phyloP scores from a whole-genome alignment of 179 eudicot species.

The Spergularia azorica region DNA sequence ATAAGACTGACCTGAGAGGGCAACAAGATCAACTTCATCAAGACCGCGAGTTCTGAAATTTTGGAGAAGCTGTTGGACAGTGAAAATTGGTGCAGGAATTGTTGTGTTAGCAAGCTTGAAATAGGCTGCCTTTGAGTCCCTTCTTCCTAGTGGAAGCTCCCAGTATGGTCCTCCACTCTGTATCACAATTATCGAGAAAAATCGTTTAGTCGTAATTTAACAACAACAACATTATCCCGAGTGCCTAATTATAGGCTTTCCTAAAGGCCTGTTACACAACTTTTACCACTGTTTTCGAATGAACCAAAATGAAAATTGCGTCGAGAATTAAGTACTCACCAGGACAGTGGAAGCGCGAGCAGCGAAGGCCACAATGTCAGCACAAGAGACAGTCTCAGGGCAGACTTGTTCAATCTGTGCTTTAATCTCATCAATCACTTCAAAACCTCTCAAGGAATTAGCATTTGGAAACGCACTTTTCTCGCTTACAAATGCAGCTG shows the following conservation, averaged over 20 bases:
- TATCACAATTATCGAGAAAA: background rate
- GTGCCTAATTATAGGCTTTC: too few relatives aligned
- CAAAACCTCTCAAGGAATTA: conserved; percentile 80
- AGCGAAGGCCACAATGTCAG: conserved; percentile 82
- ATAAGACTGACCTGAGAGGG: conserved; percentile 73
- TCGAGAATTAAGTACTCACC: conserved; percentile 34
- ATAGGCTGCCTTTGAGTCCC: conserved; percentile 74
- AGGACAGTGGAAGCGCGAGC: conserved; percentile 79
- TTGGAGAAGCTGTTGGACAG: conserved; percentile 50
- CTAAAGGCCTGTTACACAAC: too few relatives aligned
- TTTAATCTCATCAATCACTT: conserved; percentile 84
- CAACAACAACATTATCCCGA: background rate
- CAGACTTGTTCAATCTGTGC: conserved; percentile 69
- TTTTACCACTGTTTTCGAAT: too few relatives aligned
- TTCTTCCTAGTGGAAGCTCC: conserved; percentile 87
- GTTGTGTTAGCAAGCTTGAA: conserved; percentile 50
- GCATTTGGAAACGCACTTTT: conserved; percentile 67
- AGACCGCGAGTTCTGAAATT: conserved; percentile 74
- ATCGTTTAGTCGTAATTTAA: background rate
- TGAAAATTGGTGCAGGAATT: conserved; percentile 76
- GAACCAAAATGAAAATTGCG: too few relatives aligned
- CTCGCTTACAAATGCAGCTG: conserved; percentile 53
- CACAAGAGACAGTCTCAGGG: conserved; percentile 88
- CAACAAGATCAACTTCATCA: conserved; percentile 70
- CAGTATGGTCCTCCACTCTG: conserved; percentile 92